A percentile compares a stretch with the other conserved stretches of the same genome.
Evolutionary conservation across 139 green algal genomes (phyloP).

Genomic region (Chlorella sp.): DNA sequence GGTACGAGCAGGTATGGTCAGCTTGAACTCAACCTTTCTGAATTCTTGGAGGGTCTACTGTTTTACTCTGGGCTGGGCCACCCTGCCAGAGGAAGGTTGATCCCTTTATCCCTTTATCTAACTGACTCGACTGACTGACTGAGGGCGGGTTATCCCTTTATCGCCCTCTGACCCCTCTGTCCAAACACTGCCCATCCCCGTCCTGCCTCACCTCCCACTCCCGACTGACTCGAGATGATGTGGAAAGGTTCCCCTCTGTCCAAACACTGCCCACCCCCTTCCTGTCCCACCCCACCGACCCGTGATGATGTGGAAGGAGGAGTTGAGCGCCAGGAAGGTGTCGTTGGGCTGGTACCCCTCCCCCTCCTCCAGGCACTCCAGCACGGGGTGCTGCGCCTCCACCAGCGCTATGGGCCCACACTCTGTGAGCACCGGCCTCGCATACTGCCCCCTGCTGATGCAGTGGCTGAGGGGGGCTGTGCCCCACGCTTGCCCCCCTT

Average conservation of each 20-base stretch:
- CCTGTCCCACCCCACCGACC: background rate
- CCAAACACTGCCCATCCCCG: background rate
- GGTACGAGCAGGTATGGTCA: too few species aligned
- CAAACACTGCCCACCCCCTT: background rate
- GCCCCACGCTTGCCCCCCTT: background rate
- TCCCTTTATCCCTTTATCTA: too few species aligned
- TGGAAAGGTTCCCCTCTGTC: background rate
- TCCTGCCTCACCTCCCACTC: background rate
- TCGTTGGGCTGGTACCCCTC: constrained; percentile 70
- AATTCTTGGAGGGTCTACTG: too few species aligned
- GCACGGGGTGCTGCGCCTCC: constrained; percentile 60
- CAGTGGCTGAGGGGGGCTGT: background rate
- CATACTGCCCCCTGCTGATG: constrained; percentile 34
- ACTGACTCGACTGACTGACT: too few species aligned
- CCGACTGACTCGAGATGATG: too few species aligned
- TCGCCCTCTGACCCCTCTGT: background rate
- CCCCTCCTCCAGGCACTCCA: constrained; percentile 40
- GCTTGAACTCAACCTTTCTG: too few species aligned
- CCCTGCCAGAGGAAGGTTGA: too few species aligned
- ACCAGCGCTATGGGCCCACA: constrained; percentile 63
- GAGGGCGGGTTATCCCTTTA: too few species aligned
- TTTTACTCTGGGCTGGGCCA: too few species aligned
- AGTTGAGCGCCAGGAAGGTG: constrained; percentile 65
- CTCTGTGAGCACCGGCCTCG: constrained; percentile 52
- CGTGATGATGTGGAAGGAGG: constrained; percentile 77